phyloP scores from a whole-genome alignment of 1,139 yeast genomes.

The Nadsonia starkeyi-henricii region DNA sequence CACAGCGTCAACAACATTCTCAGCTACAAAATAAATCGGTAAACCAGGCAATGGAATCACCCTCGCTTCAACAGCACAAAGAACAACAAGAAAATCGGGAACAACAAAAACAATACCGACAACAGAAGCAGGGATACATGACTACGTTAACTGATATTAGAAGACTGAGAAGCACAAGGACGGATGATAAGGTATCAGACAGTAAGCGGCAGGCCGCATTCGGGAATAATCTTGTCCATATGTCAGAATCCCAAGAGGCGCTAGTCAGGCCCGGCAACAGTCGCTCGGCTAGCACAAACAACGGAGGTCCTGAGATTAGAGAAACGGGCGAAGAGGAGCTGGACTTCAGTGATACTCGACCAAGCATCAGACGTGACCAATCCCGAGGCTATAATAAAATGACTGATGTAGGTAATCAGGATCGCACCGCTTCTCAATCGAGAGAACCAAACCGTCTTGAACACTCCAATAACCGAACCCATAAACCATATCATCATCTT shows the following conservation, averaged over 20 bases:
- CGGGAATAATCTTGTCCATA: conserved; percentile 31
- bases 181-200: conserved; percentile 47
- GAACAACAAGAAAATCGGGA: neutral
- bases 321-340: no score
- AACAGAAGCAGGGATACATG: conserved; percentile 36
- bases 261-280: conserved; percentile 16
- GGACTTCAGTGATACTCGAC: no score
- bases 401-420: no score
- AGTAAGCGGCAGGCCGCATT: conserved; percentile 44
- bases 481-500: no score
- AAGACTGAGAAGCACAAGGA: conserved; percentile 59
- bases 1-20: neutral
- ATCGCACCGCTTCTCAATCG: no score
- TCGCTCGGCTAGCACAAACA: conserved; percentile 9
- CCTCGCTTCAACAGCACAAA: no score
- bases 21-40: no score
- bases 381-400: no score
- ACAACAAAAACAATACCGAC: conserved; percentile 4
- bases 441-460: no score
- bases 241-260: conserved; percentile 26
- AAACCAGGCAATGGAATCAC: no score
- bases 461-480: no score
- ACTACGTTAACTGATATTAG: conserved; percentile 69
- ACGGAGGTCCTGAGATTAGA: conserved; percentile 1
- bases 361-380: no score